A percentile compares a stretch with the other conserved stretches of the same genome.
phyloP scores from a whole-genome alignment of 768 basidiomycete species.

The Boletus sp. region DNA sequence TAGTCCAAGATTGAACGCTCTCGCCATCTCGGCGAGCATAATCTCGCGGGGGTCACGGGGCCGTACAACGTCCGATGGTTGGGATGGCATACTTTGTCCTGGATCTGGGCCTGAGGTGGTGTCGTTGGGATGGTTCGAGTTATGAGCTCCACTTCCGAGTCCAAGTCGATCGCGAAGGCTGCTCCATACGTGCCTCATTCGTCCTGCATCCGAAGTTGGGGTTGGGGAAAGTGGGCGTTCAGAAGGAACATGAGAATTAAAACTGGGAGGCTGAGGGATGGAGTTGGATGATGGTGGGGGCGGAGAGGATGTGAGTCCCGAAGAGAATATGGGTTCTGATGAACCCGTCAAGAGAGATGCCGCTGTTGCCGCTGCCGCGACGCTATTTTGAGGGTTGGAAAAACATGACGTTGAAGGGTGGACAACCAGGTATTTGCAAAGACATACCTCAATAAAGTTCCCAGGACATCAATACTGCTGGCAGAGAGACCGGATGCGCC shows the following conservation, averaged over 20 bases:
- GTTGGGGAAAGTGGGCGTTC: slow-evolving; percentile 42
- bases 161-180: slow-evolving; percentile 68
- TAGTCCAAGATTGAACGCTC: slow-evolving; percentile 74
- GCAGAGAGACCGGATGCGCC: slow-evolving; percentile 50
- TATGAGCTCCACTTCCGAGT: slow-evolving; percentile 34
- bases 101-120: not conserved
- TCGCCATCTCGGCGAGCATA: slow-evolving; percentile 79
- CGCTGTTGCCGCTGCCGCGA: slow-evolving; percentile 90
- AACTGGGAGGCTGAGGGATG: slow-evolving; percentile 9
- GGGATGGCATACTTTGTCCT: slow-evolving; percentile 10
- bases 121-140: slow-evolving; percentile 13
- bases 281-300: slow-evolving; percentile 13
- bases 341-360: slow-evolving; percentile 79
- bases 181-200: slow-evolving; percentile 67
- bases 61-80: slow-evolving; percentile 9
- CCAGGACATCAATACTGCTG: slow-evolving; percentile 78
- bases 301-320: slow-evolving; percentile 47
- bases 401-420: not conserved
- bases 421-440: not conserved
- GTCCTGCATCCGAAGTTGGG: slow-evolving; percentile 36
- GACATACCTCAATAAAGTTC: slow-evolving; percentile 74
- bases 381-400: slow-evolving; percentile 42
- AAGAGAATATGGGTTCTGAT: slow-evolving; percentile 60
- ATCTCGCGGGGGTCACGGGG: slow-evolving; percentile 57
- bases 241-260: slow-evolving; percentile 18